Conservation (phyloP, 768 basidiomycete species). For the Naganishia vaughanmartiniae region DNA sequence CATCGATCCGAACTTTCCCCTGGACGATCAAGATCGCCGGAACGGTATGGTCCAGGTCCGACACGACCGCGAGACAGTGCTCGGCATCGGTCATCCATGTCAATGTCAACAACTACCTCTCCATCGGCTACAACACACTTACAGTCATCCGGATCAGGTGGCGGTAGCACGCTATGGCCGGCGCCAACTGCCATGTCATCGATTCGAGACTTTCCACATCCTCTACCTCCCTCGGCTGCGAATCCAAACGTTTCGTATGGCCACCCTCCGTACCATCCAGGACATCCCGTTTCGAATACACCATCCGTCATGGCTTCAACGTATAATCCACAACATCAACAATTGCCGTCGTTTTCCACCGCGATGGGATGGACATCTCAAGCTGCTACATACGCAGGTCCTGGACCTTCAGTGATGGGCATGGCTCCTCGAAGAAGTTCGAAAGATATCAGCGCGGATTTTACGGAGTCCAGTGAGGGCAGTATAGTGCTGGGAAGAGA, state of each 20-base stretch:
- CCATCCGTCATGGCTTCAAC: conserved; percentile 8
- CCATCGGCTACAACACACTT: conserved; percentile 1
- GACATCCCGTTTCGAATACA: not conserved
- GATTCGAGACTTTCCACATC: conserved; percentile 7
- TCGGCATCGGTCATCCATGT: conserved; percentile 9
- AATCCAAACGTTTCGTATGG: conserved; percentile 6
- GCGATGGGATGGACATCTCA: conserved; percentile 29
- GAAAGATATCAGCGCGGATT: conserved; percentile 19
- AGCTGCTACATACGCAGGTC: conserved; percentile 14
- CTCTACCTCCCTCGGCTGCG: conserved; percentile 2
- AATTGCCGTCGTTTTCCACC: conserved; percentile 17
- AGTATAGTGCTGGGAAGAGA: conserved; percentile 29
- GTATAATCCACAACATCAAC: conserved; percentile 19
- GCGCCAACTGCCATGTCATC: conserved; percentile 19
- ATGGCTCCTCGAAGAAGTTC: conserved; percentile 2
- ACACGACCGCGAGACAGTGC: conserved; percentile 9
- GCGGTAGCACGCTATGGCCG: not conserved
- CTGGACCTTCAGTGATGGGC: conserved; percentile 1
- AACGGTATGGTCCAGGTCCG: conserved; percentile 16
- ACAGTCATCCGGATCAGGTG: conserved; percentile 3
- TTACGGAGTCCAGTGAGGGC: conserved; percentile 29
- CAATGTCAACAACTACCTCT: not conserved
- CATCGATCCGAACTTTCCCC: conserved; percentile 20
- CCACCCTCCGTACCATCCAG: conserved; percentile 7
- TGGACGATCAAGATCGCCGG: conserved; percentile 12